A percentile compares a stretch with the other conserved stretches of the same genome.
phyloP scores from a whole-genome alignment of 108 stramenopile species.

The Nitzschia putrida region DNA sequence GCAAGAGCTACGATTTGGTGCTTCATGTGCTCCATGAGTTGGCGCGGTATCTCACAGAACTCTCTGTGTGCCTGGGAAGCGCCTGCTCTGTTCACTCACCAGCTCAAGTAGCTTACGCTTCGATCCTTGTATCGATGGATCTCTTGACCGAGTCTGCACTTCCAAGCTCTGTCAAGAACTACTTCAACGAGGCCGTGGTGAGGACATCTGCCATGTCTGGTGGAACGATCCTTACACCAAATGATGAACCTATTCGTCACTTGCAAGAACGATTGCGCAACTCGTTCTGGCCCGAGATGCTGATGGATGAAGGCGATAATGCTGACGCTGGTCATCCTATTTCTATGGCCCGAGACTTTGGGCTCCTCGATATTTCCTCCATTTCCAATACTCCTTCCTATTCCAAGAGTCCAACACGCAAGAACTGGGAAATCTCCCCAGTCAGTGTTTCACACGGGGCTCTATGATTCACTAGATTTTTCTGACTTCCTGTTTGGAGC shows the following conservation, averaged over 20 bases:
- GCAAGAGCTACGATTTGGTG: constrained; percentile 42
- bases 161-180: constrained; percentile 23
- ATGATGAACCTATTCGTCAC: constrained; percentile 24
- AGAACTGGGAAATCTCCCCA: constrained; percentile 18
- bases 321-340: constrained; percentile 51
- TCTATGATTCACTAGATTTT: too few relatives aligned
- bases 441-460: constrained; percentile 16
- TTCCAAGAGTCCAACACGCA: not conserved
- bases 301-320: constrained; percentile 45
- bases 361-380: constrained; percentile 41
- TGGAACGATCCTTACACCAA: constrained; percentile 20
- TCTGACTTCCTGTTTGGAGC: too few relatives aligned
- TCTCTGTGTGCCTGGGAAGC: constrained; percentile 69
- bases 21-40: constrained; percentile 63
- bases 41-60: constrained; percentile 71
- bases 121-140: constrained; percentile 73
- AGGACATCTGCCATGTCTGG: constrained; percentile 1
- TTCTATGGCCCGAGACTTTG: constrained; percentile 48
- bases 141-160: constrained; percentile 44
- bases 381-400: constrained; percentile 8
- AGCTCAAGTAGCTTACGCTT: constrained; percentile 70
- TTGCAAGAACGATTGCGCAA: constrained; percentile 31
- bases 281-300: constrained; percentile 56
- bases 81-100: constrained; percentile 49
- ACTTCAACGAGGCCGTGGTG: constrained; percentile 33